These are phyloP conservation scores for Triangularia setosa DNA, from an alignment of 2,329 filamentous ascomycete species.

Conservation along the genomic window DNA sequence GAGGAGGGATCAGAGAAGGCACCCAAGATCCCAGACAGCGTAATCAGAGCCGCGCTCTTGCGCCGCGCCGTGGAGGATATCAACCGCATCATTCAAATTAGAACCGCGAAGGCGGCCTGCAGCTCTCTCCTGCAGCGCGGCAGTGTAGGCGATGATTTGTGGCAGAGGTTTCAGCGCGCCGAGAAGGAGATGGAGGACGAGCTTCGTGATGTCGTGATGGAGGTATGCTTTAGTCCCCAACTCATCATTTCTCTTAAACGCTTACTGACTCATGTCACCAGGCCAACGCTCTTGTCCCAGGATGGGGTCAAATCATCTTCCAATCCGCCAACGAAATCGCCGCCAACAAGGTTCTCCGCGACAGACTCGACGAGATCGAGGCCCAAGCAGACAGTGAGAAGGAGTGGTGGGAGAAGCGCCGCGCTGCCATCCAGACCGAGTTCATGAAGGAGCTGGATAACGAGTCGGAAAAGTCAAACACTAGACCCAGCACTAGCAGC, in stretches of 20 bases:
- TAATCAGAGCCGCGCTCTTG: slow-evolving; percentile 83
- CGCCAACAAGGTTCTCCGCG: slow-evolving; percentile 73
- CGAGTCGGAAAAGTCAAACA: slow-evolving; percentile 42
- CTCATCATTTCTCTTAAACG: neutral
- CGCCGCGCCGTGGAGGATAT: slow-evolving; percentile 91
- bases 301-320: slow-evolving; percentile 95
- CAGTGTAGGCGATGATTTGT: slow-evolving; percentile 92
- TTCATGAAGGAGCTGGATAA: slow-evolving; percentile 83
- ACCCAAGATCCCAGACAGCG: slow-evolving; percentile 70
- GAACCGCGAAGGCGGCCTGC: slow-evolving; percentile 83
- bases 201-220: slow-evolving; percentile 85
- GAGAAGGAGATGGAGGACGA: slow-evolving; percentile 99
- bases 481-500: slow-evolving; percentile 15
- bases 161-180: slow-evolving; percentile 84
- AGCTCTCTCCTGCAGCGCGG: slow-evolving; percentile 79
- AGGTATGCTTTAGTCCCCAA: slow-evolving; percentile 56
- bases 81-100: slow-evolving; percentile 81
- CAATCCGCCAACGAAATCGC: slow-evolving; percentile 96
- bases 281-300: slow-evolving; percentile 84
- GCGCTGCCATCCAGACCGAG: slow-evolving; percentile 65
- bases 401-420: slow-evolving; percentile 88
- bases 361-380: slow-evolving; percentile 71
- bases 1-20: slow-evolving; percentile 62
- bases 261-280: slow-evolving; percentile 36
- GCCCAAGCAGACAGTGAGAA: slow-evolving; percentile 68